Conservation (phyloP, 257 asterid species). For the Solanum chilense region DNA sequence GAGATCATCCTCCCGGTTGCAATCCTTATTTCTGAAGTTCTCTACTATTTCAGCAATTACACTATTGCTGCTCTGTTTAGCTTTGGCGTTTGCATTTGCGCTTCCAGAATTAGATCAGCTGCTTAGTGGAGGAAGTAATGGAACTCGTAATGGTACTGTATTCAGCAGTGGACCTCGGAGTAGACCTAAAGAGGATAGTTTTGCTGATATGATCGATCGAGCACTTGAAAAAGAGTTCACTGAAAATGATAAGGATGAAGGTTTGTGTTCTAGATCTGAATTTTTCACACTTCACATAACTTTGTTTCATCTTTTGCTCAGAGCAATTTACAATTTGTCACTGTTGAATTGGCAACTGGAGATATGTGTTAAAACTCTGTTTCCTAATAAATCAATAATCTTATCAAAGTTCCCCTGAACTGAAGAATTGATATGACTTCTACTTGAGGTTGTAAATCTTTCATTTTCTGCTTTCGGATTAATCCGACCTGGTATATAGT, state of each 20-base stretch:
- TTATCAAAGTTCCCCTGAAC: too few species aligned
- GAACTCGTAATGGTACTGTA: slow-evolving; percentile 8
- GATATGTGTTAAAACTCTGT: not conserved
- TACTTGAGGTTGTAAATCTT: not conserved
- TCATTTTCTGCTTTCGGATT: not conserved
- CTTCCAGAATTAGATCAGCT: slow-evolving; percentile 25
- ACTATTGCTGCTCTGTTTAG: slow-evolving; percentile 6
- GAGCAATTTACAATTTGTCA: not conserved
- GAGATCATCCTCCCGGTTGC: slow-evolving; percentile 18
- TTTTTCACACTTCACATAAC: not conserved
- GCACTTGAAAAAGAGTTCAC: slow-evolving; percentile 91
- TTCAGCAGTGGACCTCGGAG: slow-evolving; percentile 31
- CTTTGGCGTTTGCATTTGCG: slow-evolving; percentile 8
- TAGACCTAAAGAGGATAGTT: slow-evolving; percentile 56
- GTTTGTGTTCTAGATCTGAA: slow-evolving; percentile 43
- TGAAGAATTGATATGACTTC: not conserved
- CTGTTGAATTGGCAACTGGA: not conserved
- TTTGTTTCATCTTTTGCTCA: not conserved
- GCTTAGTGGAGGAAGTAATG: slow-evolving; percentile 9
- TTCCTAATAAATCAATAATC: not conserved
- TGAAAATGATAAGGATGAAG: slow-evolving; percentile 83
- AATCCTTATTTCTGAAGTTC: slow-evolving; percentile 4
- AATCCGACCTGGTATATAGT: not conserved
- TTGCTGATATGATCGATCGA: slow-evolving; percentile 94
- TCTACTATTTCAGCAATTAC: slow-evolving; percentile 1